Percentiles rank a stretch among this genome's conserved stretches.
These are phyloP conservation scores for Xylaria multiplex DNA, from an alignment of 2,329 filamentous ascomycete genomes.

Conservation along the genomic window DNA sequence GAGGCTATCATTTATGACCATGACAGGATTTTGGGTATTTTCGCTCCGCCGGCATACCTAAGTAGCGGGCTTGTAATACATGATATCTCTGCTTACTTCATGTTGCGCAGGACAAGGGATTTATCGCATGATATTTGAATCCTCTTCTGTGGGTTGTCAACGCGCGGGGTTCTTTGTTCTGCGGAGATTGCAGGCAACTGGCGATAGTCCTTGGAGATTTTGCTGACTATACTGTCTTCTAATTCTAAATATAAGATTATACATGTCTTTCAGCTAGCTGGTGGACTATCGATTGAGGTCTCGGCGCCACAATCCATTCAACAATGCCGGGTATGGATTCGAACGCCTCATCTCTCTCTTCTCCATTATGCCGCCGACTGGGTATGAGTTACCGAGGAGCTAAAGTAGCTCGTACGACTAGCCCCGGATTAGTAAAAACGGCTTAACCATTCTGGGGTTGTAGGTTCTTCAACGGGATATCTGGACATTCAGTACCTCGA, in stretches of 20 bases:
- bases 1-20: not conserved
- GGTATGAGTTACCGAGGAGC: constrained; percentile 18
- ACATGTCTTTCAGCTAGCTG: not conserved
- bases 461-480: not conserved
- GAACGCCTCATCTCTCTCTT: constrained; percentile 1
- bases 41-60: not conserved
- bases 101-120: not conserved
- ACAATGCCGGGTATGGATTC: constrained; percentile 18
- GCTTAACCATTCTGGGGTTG: constrained; percentile 1
- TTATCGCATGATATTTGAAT: not conserved
- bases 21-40: constrained; percentile 16
- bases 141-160: not conserved
- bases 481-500: not conserved
- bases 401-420: constrained; percentile 17
- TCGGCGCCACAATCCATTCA: constrained; percentile 1
- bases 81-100: not conserved
- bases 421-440: constrained; percentile 2
- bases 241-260: not conserved
- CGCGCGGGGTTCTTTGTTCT: not conserved
- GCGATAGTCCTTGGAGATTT: too few species aligned
- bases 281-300: not conserved
- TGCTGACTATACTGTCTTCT: not conserved
- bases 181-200: too few species aligned
- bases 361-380: not conserved
- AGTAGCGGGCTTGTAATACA: not conserved